Evolutionary conservation across 306 rosid species (phyloP), one percentile per base, ranked within the genome.

Genomic region (Fagus sylvatica): DNA sequence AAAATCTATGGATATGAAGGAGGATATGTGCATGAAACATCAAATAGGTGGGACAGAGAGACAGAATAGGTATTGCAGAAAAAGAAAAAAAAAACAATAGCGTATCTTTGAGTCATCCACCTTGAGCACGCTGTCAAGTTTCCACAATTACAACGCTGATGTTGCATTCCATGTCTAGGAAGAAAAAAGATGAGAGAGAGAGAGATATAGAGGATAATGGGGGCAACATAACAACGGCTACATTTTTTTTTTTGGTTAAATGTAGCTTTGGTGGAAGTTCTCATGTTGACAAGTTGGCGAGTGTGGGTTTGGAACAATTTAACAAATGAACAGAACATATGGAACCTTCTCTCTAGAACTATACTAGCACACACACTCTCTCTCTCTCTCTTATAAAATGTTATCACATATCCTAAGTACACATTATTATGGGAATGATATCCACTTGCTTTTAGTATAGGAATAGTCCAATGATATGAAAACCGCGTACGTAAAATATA

Each of bases 281-380:
- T 76, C 86, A 69, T 74, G 85, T 78, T 78, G 70, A 71, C 84
- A 82, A 89, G 80, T 87, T 78, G 86, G 79, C 62, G 60, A 74
- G 62, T 82, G 81, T 74, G 85, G 85, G 16, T 51, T 82, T 73
- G 71, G 89, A 82, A 89, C 89, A 85, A 86, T 83, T 64, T 93
- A 89, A 91, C 80, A 85, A 85, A 84, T 62, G 96, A 89, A 90
- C 79, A 76, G 82, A 89, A 81, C n/a, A 46, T 71, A 85, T 37
- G 72, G 86, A 81, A 85, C 87, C 84, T 84, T 76, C 71, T 7
- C 76, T 65, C 28, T 39, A 74, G 48, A 43, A 69, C 37, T 71
- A 71, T 51, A 56, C 53, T 78, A 73, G 59, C 80, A 74, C 28
- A 19, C 22, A 22, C 46, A 2, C 34, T 37, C 48, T 69, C 53